phyloP scores from a whole-genome alignment of 345 rosid genomes.

The Orychophragmus violaceus region DNA sequence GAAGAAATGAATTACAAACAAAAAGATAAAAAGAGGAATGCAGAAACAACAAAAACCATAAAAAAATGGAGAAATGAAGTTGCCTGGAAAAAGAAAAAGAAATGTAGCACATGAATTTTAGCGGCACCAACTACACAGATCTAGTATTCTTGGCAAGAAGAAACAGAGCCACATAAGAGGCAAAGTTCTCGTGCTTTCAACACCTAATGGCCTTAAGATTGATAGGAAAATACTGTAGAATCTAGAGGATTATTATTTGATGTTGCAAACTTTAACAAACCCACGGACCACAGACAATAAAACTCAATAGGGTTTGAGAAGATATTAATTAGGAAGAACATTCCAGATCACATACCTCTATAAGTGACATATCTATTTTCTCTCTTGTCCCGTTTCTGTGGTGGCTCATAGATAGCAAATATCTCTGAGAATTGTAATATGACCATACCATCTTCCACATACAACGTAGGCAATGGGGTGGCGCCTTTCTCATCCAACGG shows the following conservation, averaged over 20 bases:
- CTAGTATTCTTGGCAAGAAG: not conserved
- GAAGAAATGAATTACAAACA: not conserved
- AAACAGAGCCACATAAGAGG: not conserved
- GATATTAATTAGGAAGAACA: not conserved
- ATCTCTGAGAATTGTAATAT: conserved; percentile 93
- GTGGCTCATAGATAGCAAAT: conserved; percentile 79
- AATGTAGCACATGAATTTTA: not conserved
- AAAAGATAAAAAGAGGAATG: conserved; percentile 1
- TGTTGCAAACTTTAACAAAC: conserved; percentile 1
- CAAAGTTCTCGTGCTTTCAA: not conserved
- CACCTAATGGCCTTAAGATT: not conserved
- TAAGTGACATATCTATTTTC: conserved; percentile 48
- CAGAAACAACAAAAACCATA: not conserved
- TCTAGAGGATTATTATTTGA: not conserved
- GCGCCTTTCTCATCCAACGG: conserved; percentile 39
- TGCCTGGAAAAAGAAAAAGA: not conserved
- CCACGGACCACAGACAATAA: not conserved
- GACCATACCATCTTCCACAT: conserved; percentile 77
- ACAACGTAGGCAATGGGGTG: conserved; percentile 70
- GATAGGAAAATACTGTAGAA: not conserved
- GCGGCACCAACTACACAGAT: conserved; percentile 3
- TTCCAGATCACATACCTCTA: conserved; percentile 48
- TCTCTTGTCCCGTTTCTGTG: conserved; percentile 56
- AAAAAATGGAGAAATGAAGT: not conserved
- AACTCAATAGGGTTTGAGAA: not conserved